These are phyloP conservation scores for Mycosphaerella sp. DNA, from an alignment of 2,329 filamentous ascomycete genomes.

Conservation along the genomic window DNA sequence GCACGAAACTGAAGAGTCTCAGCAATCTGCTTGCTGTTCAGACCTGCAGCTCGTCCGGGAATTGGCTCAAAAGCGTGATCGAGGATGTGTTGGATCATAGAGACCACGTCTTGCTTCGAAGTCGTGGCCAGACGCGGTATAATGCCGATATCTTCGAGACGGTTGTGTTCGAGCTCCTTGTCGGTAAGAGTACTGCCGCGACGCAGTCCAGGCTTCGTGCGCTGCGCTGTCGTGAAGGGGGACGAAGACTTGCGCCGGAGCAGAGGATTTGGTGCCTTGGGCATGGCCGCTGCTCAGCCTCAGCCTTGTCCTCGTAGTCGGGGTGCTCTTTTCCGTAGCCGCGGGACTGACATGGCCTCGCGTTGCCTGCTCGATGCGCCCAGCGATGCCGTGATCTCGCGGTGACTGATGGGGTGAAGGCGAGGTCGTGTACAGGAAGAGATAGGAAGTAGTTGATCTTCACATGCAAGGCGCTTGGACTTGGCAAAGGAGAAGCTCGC, in stretches of 20 bases:
- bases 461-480: neutral
- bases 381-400: too few relatives aligned
- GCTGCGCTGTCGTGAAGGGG: conserved; percentile 34
- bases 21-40: conserved; percentile 57
- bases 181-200: conserved; percentile 17
- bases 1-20: conserved; percentile 57
- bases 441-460: neutral
- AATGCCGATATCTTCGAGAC: conserved; percentile 54
- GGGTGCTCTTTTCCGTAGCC: neutral
- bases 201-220: conserved; percentile 31
- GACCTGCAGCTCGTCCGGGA: conserved; percentile 52
- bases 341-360: neutral
- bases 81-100: conserved; percentile 53
- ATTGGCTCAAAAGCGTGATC: conserved; percentile 58
- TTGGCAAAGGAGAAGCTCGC: neutral
- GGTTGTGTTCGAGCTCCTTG: conserved; percentile 34
- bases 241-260: conserved; percentile 36
- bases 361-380: neutral
- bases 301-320: conserved; percentile 8
- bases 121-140: conserved; percentile 54
- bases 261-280: conserved; percentile 26
- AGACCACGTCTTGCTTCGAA: conserved; percentile 51
- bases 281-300: conserved; percentile 25
- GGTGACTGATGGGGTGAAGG: too few relatives aligned
- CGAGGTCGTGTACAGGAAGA: neutral